These are phyloP conservation scores for Luffa aegyptiaca DNA, from an alignment of 306 rosid genomes.

Conservation along the genomic window DNA sequence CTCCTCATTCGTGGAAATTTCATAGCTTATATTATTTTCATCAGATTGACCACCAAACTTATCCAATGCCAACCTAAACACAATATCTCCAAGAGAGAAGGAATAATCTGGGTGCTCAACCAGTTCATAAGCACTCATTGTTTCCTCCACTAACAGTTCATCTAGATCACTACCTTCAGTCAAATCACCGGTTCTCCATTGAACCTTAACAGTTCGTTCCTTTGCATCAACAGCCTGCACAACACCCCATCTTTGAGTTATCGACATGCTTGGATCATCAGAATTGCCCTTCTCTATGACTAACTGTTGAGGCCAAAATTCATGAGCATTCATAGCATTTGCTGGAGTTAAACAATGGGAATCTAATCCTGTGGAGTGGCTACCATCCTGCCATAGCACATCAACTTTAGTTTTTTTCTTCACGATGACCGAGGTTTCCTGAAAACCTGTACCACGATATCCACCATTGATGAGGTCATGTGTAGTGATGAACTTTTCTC, in stretches of 20 bases:
- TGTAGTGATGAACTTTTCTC: slow-evolving; percentile 21
- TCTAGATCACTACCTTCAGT: slow-evolving; percentile 27
- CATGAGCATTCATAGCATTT: slow-evolving; percentile 57
- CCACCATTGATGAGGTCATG: slow-evolving; percentile 22
- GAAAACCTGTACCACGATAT: slow-evolving; percentile 24
- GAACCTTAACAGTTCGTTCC: slow-evolving; percentile 72
- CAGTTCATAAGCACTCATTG: slow-evolving; percentile 83
- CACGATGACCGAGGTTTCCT: slow-evolving; percentile 49
- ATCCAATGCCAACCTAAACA: slow-evolving; percentile 50
- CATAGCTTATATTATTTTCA: slow-evolving; percentile 19
- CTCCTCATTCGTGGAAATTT: slow-evolving; percentile 22
- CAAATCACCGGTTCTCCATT: slow-evolving; percentile 40
- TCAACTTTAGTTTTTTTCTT: slow-evolving; percentile 78
- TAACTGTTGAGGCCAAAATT: slow-evolving; percentile 90
- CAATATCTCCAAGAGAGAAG: slow-evolving; percentile 72
- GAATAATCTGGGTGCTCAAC: slow-evolving; percentile 82
- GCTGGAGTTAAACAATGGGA: slow-evolving; percentile 53
- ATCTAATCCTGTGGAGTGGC: slow-evolving; percentile 46
- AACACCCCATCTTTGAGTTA: slow-evolving; percentile 74
- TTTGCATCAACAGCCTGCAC: slow-evolving; percentile 70
- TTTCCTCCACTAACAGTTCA: slow-evolving; percentile 46
- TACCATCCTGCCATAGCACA: slow-evolving; percentile 85
- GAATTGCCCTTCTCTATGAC: slow-evolving; percentile 65
- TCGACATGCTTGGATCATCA: slow-evolving; percentile 46
- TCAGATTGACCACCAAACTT: slow-evolving; percentile 40